phyloP scores from a whole-genome alignment of 441 rosid genomes.

The Flueggea neowawraea region DNA sequence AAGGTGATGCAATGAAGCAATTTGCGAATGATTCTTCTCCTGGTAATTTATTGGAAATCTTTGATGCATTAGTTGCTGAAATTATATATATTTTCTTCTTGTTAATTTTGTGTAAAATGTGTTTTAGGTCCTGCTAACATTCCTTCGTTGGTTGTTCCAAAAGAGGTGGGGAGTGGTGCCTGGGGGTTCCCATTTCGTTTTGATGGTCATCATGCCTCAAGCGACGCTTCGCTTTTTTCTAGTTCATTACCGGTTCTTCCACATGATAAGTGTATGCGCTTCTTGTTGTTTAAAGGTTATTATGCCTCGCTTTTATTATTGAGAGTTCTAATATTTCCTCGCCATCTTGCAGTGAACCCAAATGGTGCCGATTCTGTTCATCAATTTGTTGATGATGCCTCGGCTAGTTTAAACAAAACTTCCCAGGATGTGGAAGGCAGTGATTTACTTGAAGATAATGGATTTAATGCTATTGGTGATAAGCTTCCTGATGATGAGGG shows the following conservation, averaged over 20 bases:
- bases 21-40: conserved; percentile 19
- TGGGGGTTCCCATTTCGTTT: conserved; percentile 54
- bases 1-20: conserved; percentile 37
- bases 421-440: conserved; percentile 33
- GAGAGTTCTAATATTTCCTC: conserved; percentile 15
- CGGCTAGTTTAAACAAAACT: conserved; percentile 35
- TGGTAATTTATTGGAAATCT: conserved; percentile 23
- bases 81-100: conserved; percentile 8
- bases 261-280: conserved; percentile 68
- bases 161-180: conserved; percentile 32
- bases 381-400: conserved; percentile 42
- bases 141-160: conserved; percentile 28
- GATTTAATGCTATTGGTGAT: conserved; percentile 46
- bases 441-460: conserved; percentile 42
- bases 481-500: conserved; percentile 92
- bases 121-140: conserved; percentile 38
- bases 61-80: conserved; percentile 4
- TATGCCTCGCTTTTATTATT: conserved; percentile 1
- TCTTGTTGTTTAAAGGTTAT: background rate
- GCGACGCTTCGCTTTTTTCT: conserved; percentile 76
- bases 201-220: conserved; percentile 42
- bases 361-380: conserved; percentile 24
- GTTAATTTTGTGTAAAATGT: conserved; percentile 14
- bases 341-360: conserved; percentile 29
- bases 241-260: conserved; percentile 89